A percentile compares a stretch with the other conserved stretches of the same genome.
These are phyloP conservation scores for Trichoderma parareesei DNA, from an alignment of 495 filamentous ascomycete species.

Conservation along the genomic window DNA sequence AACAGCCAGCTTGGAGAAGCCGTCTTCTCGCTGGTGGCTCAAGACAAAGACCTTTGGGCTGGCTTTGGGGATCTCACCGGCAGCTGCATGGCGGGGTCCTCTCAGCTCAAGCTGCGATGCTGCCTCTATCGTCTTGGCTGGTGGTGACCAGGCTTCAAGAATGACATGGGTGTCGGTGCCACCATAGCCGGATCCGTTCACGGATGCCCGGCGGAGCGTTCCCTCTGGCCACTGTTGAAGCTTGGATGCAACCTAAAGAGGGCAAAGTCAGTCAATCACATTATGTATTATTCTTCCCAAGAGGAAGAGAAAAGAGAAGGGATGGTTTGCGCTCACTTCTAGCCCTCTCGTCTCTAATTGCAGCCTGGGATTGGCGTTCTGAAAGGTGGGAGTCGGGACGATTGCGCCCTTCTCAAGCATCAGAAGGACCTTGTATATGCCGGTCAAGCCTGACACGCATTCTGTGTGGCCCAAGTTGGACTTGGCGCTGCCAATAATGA, in stretches of 20 bases:
- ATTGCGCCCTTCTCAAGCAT: slow-evolving; percentile 38
- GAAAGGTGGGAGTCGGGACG: slow-evolving; percentile 32
- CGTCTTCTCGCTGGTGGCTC: slow-evolving; percentile 18
- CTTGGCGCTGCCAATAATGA: slow-evolving; percentile 43
- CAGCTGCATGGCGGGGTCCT: background rate
- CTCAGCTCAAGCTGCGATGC: background rate
- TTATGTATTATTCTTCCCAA: slow-evolving; percentile 11
- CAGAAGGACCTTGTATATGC: slow-evolving; percentile 39
- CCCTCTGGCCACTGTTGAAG: slow-evolving; percentile 13
- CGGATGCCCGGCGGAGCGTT: slow-evolving; percentile 23
- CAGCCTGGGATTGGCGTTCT: slow-evolving; percentile 25
- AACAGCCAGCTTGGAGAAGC: slow-evolving; percentile 11
- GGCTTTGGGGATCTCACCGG: slow-evolving; percentile 20
- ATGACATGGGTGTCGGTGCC: slow-evolving; percentile 40
- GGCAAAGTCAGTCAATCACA: slow-evolving; percentile 15
- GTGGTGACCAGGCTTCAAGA: slow-evolving; percentile 21
- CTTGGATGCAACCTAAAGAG: slow-evolving; percentile 19
- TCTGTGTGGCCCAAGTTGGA: slow-evolving; percentile 44
- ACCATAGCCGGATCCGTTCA: slow-evolving; percentile 42
- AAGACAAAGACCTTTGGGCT: slow-evolving; percentile 26
- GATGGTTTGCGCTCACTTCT: slow-evolving; percentile 21
- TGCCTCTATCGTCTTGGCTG: background rate
- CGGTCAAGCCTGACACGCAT: slow-evolving; percentile 35
- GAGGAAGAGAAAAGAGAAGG: slow-evolving; percentile 1
- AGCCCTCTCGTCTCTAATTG: slow-evolving; percentile 26